A percentile compares a stretch with the other conserved stretches of the same genome.
These are phyloP conservation scores for Tremellales sp. DNA, from an alignment of 1,284 basidiomycete genomes.

Conservation along the genomic window DNA sequence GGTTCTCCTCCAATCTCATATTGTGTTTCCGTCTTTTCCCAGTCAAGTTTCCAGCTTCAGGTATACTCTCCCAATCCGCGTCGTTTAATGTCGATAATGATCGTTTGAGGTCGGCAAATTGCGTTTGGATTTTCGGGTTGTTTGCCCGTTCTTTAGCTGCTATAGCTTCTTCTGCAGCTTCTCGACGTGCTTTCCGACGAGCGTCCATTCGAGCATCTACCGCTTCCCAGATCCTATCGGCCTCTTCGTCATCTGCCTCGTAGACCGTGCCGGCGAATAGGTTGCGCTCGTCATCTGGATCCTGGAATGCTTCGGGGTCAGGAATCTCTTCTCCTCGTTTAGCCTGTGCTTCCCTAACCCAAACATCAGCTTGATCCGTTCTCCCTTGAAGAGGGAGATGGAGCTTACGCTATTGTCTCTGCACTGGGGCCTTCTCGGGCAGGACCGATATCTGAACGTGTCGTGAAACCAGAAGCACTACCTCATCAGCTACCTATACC, in stretches of 20 bases:
- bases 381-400: background rate
- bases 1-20: constrained; percentile 55
- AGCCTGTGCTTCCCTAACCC: constrained; percentile 69
- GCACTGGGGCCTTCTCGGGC: constrained; percentile 90
- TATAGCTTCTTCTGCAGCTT: constrained; percentile 44
- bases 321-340: constrained; percentile 81
- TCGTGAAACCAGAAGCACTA: constrained; percentile 96
- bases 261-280: constrained; percentile 94
- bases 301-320: constrained; percentile 80
- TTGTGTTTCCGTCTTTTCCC: constrained; percentile 85
- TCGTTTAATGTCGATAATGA: constrained; percentile 81
- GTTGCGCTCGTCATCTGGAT: constrained; percentile 95
- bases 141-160: constrained; percentile 44
- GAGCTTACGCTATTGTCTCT: constrained; percentile 72
- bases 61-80: constrained; percentile 88
- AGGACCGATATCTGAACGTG: constrained; percentile 96
- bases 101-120: constrained; percentile 93
- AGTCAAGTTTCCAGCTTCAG: constrained; percentile 93
- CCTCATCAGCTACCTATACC: background rate
- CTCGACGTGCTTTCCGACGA: constrained; percentile 67
- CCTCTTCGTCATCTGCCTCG: constrained; percentile 96
- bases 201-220: constrained; percentile 90
- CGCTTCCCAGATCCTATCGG: constrained; percentile 86
- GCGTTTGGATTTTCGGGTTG: constrained; percentile 50
- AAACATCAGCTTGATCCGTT: constrained; percentile 5